Evolutionary conservation across 2,329 filamentous ascomycete genomes (phyloP), one percentile per base, ranked within the genome.

Genomic region (Lachnellula willkommii): DNA sequence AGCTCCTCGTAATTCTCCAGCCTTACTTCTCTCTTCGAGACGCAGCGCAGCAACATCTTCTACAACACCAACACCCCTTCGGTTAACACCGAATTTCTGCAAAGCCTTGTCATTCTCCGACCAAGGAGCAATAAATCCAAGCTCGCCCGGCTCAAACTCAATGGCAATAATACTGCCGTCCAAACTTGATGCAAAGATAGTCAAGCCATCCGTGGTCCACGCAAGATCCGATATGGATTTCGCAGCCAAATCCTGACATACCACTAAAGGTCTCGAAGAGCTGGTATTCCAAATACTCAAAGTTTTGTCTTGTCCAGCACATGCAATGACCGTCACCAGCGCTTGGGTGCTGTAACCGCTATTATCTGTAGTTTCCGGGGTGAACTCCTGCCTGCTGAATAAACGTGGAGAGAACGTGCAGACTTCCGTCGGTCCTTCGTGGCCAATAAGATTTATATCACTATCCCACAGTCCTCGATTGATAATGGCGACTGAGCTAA

Each of bases 221-320:
- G 93, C 85, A 52, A 99, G 77, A 73, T 99, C 94, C 1, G 91
- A 95, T 62, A 99, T 93, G 0, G 94, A 89, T 70, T 99, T 99
- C 43, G 84, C 84, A 17, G 90, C 87, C 57, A 99, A 73, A 65
- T 97, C 93, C 68, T 96, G 90, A 9, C 91, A 80, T 52, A 97
- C 91, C 20, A 96, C 86, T 20, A 97, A 86, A 0, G 94, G 94
- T 22, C 94, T 79, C 0, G 94, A 92, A 24, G 90, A 95, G 68
- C 91, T 96, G 1, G 95, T 99, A 65, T 96, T 97, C 94, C 94
- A 99, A 39, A 99, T 87, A 67, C 90, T 96, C 43, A 99, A 74
- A 2, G 92, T 94, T 73, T 96, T 97, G 70, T 99, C 94, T 67
- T 96, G 94, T 3, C 94, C 95, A 5, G 93, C 94, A 60, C 93